A percentile compares a stretch with the other conserved stretches of the same genome.
Evolutionary conservation across 2,329 filamentous ascomycete genomes (phyloP).

Genomic region (Tolypocladium capitatum): DNA sequence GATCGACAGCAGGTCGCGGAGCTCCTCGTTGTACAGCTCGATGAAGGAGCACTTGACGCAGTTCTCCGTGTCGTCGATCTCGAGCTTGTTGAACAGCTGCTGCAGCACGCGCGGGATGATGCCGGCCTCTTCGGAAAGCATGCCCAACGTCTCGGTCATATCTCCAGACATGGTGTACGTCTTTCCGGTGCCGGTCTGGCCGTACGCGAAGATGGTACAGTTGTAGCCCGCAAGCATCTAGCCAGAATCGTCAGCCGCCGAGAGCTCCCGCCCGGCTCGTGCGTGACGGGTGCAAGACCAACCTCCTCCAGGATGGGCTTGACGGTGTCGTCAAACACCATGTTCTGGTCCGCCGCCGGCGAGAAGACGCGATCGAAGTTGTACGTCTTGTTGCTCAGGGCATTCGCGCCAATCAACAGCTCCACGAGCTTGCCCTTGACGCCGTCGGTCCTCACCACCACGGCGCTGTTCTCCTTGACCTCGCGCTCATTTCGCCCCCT

Average conservation of each 20-base stretch:
- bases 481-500: slow-evolving; percentile 87
- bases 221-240: slow-evolving; percentile 92
- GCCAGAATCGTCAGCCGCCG: slow-evolving; percentile 2
- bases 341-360: slow-evolving; percentile 80
- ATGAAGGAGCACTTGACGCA: slow-evolving; percentile 98
- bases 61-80: slow-evolving; percentile 64
- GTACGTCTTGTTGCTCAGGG: slow-evolving; percentile 91
- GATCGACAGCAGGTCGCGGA: slow-evolving; percentile 71
- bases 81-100: slow-evolving; percentile 73
- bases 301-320: slow-evolving; percentile 88
- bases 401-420: slow-evolving; percentile 82
- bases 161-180: slow-evolving; percentile 99
- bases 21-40: slow-evolving; percentile 94
- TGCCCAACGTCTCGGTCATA: slow-evolving; percentile 74
- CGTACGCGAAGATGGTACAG: slow-evolving; percentile 97
- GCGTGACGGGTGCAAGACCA: slow-evolving; percentile 12
- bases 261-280: not conserved
- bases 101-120: slow-evolving; percentile 90
- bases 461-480: slow-evolving; percentile 84
- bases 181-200: slow-evolving; percentile 94
- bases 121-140: slow-evolving; percentile 81
- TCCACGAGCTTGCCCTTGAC: slow-evolving; percentile 74
- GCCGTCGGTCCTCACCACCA: slow-evolving; percentile 81
- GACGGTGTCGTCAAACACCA: slow-evolving; percentile 93
- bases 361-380: slow-evolving; percentile 97